Evolutionary conservation across 352 stramenopile species (phyloP), one percentile per base, ranked within the genome.

Genomic region (Phytophthora crassamura): DNA sequence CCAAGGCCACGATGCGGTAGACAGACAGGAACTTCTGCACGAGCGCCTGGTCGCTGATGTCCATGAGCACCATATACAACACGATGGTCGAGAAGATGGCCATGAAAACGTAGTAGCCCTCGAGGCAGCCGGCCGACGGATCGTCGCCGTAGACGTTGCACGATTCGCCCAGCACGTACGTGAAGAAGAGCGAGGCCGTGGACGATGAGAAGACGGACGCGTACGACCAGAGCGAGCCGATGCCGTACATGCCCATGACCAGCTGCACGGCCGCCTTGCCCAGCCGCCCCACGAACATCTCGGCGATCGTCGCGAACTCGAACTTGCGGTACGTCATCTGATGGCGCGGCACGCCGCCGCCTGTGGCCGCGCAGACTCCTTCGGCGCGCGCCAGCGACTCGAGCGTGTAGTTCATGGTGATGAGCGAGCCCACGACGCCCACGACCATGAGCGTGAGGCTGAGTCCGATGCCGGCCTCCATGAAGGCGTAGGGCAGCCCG

Each of bases 371-470:
- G 16, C 80, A 86, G 14, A 95, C 87, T 28, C 87, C 87, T 59
- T 95, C 85, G 6, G 87, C 85, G 10, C 87, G 77, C 8, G 87
- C 84, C 8, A 95, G 69, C 7, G 85, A 90, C 59, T 95, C 87
- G 48, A 95, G 75, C 64, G 87, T 95, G 76, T 95, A 95, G 72
- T 95, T 95, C 87, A 95, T 95, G 20, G 87, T 93, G 42, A 95
- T 47, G 14, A 93, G 57, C 28, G 84, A 85, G 25, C 83, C 83
- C 3, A 84, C 15, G 28, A 90, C 80, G 48, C 87, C 85, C 14
- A 85, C 47, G 38, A 90, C 49, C 64, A 95, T 82, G 57, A 95
- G 74, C 14, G 57, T 56, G 8, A 82, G 67, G 16, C 77, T 82
- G 49, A 95, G 80, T 14, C 72, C 76, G 39, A 95, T 80, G 42